Evolutionary conservation across 2,329 filamentous ascomycete species (phyloP), one percentile per base, ranked within the genome.

Genomic region (Graphium sp.): DNA sequence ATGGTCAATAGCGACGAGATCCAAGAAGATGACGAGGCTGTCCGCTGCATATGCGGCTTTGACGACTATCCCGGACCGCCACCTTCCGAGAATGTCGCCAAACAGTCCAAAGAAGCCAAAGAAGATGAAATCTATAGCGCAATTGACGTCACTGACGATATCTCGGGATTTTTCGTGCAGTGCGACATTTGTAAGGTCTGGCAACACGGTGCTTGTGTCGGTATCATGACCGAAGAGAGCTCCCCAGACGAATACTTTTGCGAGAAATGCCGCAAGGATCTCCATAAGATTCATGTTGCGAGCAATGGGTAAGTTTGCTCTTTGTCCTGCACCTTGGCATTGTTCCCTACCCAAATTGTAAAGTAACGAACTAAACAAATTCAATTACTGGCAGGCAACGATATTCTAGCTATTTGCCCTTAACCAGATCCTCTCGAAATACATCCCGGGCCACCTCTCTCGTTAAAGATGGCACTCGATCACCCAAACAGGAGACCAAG

Each of bases 241-340:
- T 87, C 82, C 39, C 89, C 89, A 7, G 87, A 95, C 31, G 85
- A 95, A 52, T 98, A 98, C 58, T 98, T 89, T 48, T 98, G 89
- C 55, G 89, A 98, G 56, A 70, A 83, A 50, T 98, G 89, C 55
- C 75, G 80, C 39, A 84, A 84, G 47, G 84, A 93, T 48, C 65
- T 92, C 29, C 89, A 98, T 60, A 83, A 74, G 46, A 75, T 93
- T 37, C 75, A 74, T 42, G 72, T 65, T 31, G 80, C 82, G 39
- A 63, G 66, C 41, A 89, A 85, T 61, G 85, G 85, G 89, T 95
- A 66, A 60, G 81, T 60, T 13, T 37, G 31, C 30, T 35, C 33
- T 29, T 24, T 35, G 34, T 41, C 40, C 36, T 24, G 7, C 31
- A 28, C 29, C 21, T 16, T 15, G 27, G 21, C 19, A 18, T 22